Conservation (phyloP, 768 basidiomycete genomes). For the Dentipellis fragilis region DNA sequence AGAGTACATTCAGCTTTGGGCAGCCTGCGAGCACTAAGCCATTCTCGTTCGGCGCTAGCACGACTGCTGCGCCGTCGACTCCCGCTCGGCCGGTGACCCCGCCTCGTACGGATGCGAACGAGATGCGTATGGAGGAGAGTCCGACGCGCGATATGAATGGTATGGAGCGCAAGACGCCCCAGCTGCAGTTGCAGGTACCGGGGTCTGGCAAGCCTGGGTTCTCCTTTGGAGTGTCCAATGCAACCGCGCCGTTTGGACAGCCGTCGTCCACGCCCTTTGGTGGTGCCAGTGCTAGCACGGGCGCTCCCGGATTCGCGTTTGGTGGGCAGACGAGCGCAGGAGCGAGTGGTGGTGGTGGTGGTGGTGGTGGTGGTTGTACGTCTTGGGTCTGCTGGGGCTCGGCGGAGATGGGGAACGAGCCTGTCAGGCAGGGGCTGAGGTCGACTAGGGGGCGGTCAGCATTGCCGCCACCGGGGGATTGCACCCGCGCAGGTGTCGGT, state of each 20-base stretch:
- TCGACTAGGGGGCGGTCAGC: background rate
- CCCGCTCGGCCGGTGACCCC: constrained; percentile 50
- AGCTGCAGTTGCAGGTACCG: constrained; percentile 11
- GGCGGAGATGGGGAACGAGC: constrained; percentile 26
- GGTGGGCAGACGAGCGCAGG: constrained; percentile 25
- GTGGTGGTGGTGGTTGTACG: background rate
- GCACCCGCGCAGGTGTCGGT: background rate
- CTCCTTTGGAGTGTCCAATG: constrained; percentile 1
- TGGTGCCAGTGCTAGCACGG: constrained; percentile 1
- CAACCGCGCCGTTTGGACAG: constrained; percentile 1
- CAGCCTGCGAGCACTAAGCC: constrained; percentile 24
- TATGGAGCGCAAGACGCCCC: constrained; percentile 23
- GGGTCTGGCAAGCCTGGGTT: constrained; percentile 5
- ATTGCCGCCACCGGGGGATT: background rate
- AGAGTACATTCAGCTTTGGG: background rate
- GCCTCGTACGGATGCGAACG: constrained; percentile 48
- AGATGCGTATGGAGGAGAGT: constrained; percentile 76
- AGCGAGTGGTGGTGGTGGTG: constrained; percentile 29
- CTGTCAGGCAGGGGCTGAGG: constrained; percentile 9
- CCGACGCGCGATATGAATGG: constrained; percentile 44
- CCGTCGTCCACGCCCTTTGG: constrained; percentile 6
- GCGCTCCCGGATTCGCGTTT: constrained; percentile 31
- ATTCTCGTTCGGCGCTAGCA: constrained; percentile 38
- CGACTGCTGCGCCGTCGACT: constrained; percentile 3
- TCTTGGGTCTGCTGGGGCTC: constrained; percentile 18